Evolutionary conservation across 75 land plant genomes (phyloP), one percentile per base, ranked within the genome.

Genomic region (Selaginella moellendorffii): DNA sequence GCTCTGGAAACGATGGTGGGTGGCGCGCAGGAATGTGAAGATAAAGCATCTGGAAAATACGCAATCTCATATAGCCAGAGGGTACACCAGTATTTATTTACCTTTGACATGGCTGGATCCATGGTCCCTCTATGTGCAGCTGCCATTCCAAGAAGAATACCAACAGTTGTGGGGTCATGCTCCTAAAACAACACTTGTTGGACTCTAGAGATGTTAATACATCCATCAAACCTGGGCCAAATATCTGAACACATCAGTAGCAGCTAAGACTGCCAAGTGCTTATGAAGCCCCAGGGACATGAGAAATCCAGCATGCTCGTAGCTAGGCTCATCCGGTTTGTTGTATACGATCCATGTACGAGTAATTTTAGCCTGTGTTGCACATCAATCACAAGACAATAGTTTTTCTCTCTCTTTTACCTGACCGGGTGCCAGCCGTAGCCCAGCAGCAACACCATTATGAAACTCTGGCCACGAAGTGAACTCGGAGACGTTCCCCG

Each of bases 401-500:
- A 62, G 28, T n/a, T n/a, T n/a, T n/a, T n/a, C n/a, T n/a, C n/a
- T n/a, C n/a, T n/a, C n/a, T n/a, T n/a, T n/a, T 54, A 91, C 97
- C 88, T 95, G 92, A 59, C 82, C 67, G 5, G 91, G 99, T 23
- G 97, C 88, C 51, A 95, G 71, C 52, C 80, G 76, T 46, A 95
- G 73, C 12, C 99, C 97, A 68, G 97, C 97, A 72, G 99, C 99
- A 64, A 95, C 99, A 67, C 97, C 97, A 81, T 95, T 95, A 68
- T 95, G 99, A 75, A 90, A 95, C 65, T 95, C 97, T 2, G 99
- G 91, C 99, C 99, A 95, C 24, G 86, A 76, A 69, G 72, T 80
- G 2, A 95, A 76, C 58, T 95, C 99, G 56, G 76, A 74, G 1
- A 95, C 51, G 54, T 84, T 95, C 58, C 92, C 83, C 52, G 82